A percentile compares a stretch with the other conserved stretches of the same genome.
These are phyloP conservation scores for Monilinia vaccinii-corymbosi DNA, from an alignment of 2,329 filamentous ascomycete genomes.

Conservation along the genomic window DNA sequence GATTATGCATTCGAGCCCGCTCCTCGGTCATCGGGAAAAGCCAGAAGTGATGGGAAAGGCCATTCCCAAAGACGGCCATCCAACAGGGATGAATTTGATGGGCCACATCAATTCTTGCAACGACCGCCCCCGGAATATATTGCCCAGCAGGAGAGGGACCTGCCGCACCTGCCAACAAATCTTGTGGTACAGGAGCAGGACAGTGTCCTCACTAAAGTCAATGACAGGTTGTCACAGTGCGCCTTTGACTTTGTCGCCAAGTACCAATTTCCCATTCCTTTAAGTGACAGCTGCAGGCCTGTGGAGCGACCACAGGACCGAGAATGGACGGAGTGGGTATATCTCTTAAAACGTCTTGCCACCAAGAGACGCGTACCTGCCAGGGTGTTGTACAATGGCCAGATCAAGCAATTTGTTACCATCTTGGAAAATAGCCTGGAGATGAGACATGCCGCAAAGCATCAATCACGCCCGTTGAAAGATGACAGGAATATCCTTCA, in stretches of 20 bases:
- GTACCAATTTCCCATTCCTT: constrained; percentile 81
- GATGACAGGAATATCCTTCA: constrained; percentile 85
- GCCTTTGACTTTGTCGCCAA: constrained; percentile 87
- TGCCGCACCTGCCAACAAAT: constrained; percentile 75
- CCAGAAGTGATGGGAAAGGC: constrained; percentile 39
- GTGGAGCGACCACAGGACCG: constrained; percentile 66
- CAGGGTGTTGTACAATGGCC: constrained; percentile 75
- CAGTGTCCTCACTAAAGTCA: constrained; percentile 68
- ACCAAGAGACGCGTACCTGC: constrained; percentile 81
- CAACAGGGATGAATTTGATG: constrained; percentile 84
- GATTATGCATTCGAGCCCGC: constrained; percentile 50
- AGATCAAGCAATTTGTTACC: constrained; percentile 86
- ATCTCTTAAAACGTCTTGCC: constrained; percentile 73
- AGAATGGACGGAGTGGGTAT: constrained; percentile 90
- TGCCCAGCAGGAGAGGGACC: constrained; percentile 68
- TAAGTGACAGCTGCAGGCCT: constrained; percentile 68
- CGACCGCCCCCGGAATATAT: constrained; percentile 62
- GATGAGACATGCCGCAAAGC: constrained; percentile 78
- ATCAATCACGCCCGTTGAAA: constrained; percentile 74
- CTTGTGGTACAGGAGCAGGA: constrained; percentile 79
- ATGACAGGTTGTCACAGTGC: constrained; percentile 75
- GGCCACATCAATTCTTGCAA: constrained; percentile 73
- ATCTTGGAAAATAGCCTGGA: constrained; percentile 82
- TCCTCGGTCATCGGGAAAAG: constrained; percentile 35
- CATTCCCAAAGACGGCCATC: constrained; percentile 52